A percentile compares a stretch with the other conserved stretches of the same genome.
These are phyloP conservation scores for Gonium pectorale DNA, from an alignment of 139 green algal species.

Conservation along the genomic window DNA sequence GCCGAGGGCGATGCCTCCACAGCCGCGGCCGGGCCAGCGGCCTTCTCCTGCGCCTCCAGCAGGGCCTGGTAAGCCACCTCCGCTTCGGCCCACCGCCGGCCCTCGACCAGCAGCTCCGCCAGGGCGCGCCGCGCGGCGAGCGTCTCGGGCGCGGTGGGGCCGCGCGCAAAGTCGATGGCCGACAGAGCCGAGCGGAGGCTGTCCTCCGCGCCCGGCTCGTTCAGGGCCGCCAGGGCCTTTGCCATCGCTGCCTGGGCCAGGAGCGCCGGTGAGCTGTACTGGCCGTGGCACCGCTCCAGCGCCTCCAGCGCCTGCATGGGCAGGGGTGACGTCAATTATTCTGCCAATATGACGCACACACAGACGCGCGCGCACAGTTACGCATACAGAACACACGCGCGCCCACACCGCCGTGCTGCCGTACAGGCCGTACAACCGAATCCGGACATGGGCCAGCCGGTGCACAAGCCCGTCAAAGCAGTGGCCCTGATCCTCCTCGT, in stretches of 20 bases:
- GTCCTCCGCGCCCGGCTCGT: not conserved
- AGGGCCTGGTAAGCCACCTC: slow-evolving; percentile 34
- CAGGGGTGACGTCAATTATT: no score
- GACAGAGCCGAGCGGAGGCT: not conserved
- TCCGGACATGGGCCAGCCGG: no score
- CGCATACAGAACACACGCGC: no score
- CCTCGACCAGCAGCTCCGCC: not conserved
- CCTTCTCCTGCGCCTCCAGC: slow-evolving; percentile 15
- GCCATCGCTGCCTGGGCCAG: not conserved
- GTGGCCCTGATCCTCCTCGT: no score
- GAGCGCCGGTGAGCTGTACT: not conserved
- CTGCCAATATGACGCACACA: no score
- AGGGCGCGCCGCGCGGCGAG: slow-evolving; percentile 9
- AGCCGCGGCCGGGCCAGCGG: not conserved
- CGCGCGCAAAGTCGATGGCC: not conserved
- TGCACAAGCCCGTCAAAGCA: no score
- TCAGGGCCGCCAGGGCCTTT: not conserved
- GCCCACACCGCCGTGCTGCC: no score
- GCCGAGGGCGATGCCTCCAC: not conserved
- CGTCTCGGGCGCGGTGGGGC: slow-evolving; percentile 2
- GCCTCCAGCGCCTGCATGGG: slow-evolving; percentile 25
- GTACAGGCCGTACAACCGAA: no score
- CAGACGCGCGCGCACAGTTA: no score
- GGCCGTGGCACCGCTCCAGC: not conserved
- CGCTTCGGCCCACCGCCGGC: slow-evolving; percentile 4